These are phyloP conservation scores for Colletotrichum tanaceti DNA, from an alignment of 2,329 filamentous ascomycete genomes.

Conservation along the genomic window DNA sequence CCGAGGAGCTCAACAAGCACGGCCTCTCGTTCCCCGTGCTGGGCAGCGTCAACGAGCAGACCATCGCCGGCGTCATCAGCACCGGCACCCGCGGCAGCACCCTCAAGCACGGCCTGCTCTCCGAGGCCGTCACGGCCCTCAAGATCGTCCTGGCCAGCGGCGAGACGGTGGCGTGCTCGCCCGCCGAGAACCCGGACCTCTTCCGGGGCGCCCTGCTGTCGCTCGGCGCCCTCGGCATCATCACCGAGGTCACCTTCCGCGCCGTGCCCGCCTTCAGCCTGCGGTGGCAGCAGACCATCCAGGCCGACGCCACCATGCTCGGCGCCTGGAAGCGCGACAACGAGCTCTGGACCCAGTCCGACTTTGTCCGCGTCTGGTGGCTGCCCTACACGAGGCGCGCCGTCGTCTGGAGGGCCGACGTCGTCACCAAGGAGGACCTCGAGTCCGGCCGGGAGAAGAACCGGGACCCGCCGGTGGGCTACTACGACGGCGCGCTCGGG, in stretches of 20 bases:
- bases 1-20: conserved; percentile 76
- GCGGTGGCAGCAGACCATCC: conserved; percentile 84
- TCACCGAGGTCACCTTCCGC: conserved; percentile 88
- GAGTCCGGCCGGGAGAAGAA: conserved; percentile 72
- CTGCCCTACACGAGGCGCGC: conserved; percentile 90
- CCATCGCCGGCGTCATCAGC: conserved; percentile 89
- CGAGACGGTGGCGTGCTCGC: conserved; percentile 75
- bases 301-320: conserved; percentile 76
- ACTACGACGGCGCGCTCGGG: conserved; percentile 85
- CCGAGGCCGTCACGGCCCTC: conserved; percentile 78
- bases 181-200: conserved; percentile 77
- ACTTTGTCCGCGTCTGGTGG: conserved; percentile 98
- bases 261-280: conserved; percentile 85
- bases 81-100: conserved; percentile 97
- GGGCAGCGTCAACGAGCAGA: conserved; percentile 95
- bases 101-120: conserved; percentile 84
- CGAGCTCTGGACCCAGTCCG: conserved; percentile 82
- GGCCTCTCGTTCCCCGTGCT: conserved; percentile 91
- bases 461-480: conserved; percentile 71
- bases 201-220: conserved; percentile 91
- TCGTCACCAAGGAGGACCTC: conserved; percentile 71
- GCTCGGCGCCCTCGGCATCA: conserved; percentile 89
- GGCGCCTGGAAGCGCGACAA: conserved; percentile 75
- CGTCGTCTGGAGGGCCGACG: conserved; percentile 88
- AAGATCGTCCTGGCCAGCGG: conserved; percentile 87